A percentile compares a stretch with the other conserved stretches of the same genome.
phyloP scores from a whole-genome alignment of 345 rosid genomes.

The Citrus trifoliata region DNA sequence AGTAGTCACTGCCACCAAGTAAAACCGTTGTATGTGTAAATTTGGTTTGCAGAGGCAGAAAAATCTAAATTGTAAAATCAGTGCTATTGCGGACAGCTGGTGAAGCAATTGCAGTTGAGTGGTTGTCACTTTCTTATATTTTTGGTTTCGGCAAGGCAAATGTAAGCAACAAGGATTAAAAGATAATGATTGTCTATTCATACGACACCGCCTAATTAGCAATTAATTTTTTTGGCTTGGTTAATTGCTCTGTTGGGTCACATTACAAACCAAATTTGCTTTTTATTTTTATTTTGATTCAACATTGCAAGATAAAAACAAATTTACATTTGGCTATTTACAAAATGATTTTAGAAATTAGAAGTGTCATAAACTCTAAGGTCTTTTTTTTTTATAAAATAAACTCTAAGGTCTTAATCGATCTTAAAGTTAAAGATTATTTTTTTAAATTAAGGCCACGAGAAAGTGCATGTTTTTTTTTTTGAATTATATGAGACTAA shows the following conservation, averaged over 20 bases:
- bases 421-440: neutral
- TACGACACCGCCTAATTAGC: neutral
- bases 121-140: conserved; percentile 6
- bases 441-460: neutral
- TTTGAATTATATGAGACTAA: too few relatives aligned
- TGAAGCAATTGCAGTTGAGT: neutral
- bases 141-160: neutral
- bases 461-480: conserved; percentile 14
- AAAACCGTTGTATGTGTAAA: neutral
- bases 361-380: neutral
- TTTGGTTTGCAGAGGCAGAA: neutral
- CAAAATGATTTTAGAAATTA: too few relatives aligned
- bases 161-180: neutral
- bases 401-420: neutral
- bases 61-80: neutral
- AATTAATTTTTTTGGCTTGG: neutral
- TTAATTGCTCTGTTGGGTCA: neutral
- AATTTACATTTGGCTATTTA: too few relatives aligned
- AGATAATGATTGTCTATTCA: neutral
- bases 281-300: too few relatives aligned
- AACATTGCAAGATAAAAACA: too few relatives aligned
- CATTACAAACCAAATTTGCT: too few relatives aligned
- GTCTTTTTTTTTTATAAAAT: too few relatives aligned
- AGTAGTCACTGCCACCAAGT: neutral
- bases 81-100: conserved; percentile 3